Base-by-base conservation (phyloP, 73 alveolate genomes). In the Symbiodinium natans region DNA sequence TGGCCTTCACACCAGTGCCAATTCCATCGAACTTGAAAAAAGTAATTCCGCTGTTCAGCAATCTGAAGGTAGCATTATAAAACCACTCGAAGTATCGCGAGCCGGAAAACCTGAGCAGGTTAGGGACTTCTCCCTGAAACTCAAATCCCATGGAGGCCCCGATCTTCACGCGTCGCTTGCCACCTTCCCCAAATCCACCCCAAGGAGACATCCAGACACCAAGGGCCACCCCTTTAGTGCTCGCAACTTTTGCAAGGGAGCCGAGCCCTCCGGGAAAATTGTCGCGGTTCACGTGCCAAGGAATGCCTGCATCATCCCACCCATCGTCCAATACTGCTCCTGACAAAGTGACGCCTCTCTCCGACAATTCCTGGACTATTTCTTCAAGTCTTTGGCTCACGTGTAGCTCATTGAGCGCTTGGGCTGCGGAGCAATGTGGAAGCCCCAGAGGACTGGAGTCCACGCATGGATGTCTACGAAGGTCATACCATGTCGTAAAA, bases 181-280 rank as follows among this genome's bases (percentile, higher is more conserved):
- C 94, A 87, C 85, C 94, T 87, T 87, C 94, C 42, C 94, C 94
- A 39, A 87, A 87, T 23, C 94, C 94, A 27, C 94, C 94, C 43
- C 84, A 87, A 36, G 94, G 94, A 36, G 94, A 87, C 83, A 87
- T 52, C 94, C 94, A 87, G 13, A 56, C 84, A 33, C 94, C 94
- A 8, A 87, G 43, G 6, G 94, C 54, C 17, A 87, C 83, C 31
- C 94, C 71, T 87, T 59, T 59, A 84, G n/a, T 46, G 41, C 6
- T 36, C 19, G 94, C 94, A 25, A 42, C 85, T 56, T 87, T 75
- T 5, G 84, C 74, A 36, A 87, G 3, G 21, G 94, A 77, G 25
- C 63, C 23, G 31, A 87, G 40, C 11, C 94, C 94, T 34, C 41
- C 40, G 1, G 94, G 94, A 34, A 87, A 87, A 41, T 87, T 87